Evolutionary conservation across 495 filamentous ascomycete genomes (phyloP).

Genomic region (Aspergillus kassunensis): DNA sequence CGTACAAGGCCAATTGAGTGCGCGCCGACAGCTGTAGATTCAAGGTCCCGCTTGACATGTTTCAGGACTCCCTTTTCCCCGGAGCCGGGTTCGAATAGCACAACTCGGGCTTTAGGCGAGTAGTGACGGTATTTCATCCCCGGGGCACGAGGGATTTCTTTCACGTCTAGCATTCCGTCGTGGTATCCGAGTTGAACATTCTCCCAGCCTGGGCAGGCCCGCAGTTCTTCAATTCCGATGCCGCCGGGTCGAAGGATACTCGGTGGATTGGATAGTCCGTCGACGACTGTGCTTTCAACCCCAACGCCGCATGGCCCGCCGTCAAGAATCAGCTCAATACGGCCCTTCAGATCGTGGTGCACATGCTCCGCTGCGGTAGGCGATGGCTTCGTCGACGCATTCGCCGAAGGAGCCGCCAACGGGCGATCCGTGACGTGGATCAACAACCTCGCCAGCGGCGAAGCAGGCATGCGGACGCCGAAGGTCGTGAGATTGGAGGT

Average conservation of each 20-base stretch:
- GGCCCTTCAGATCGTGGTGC: slow-evolving; percentile 72
- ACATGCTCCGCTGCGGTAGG: slow-evolving; percentile 90
- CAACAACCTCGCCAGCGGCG: slow-evolving; percentile 76
- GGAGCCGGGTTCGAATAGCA: slow-evolving; percentile 66
- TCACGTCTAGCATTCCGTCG: slow-evolving; percentile 49
- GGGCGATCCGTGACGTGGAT: slow-evolving; percentile 73
- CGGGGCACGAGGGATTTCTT: slow-evolving; percentile 68
- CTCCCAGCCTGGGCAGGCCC: slow-evolving; percentile 75
- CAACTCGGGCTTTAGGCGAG: slow-evolving; percentile 81
- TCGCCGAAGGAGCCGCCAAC: slow-evolving; percentile 91
- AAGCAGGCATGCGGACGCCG: slow-evolving; percentile 83
- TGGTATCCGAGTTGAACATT: slow-evolving; percentile 68
- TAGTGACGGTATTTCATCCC: slow-evolving; percentile 99
- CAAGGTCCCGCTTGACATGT: slow-evolving; percentile 34
- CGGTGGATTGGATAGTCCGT: slow-evolving; percentile 77
- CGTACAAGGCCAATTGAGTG: slow-evolving; percentile 46
- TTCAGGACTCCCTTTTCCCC: slow-evolving; percentile 27
- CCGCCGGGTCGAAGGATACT: slow-evolving; percentile 84
- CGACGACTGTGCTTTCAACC: slow-evolving; percentile 95
- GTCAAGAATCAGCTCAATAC: slow-evolving; percentile 87
- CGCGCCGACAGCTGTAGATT: slow-evolving; percentile 34
- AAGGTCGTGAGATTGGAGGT: slow-evolving; percentile 81
- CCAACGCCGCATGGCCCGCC: slow-evolving; percentile 83
- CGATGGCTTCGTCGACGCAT: slow-evolving; percentile 86
- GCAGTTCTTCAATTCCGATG: slow-evolving; percentile 79